These are phyloP conservation scores for Eremochloa ophiuroides DNA, from an alignment of 176 grass and related monocot species.

Conservation along the genomic window DNA sequence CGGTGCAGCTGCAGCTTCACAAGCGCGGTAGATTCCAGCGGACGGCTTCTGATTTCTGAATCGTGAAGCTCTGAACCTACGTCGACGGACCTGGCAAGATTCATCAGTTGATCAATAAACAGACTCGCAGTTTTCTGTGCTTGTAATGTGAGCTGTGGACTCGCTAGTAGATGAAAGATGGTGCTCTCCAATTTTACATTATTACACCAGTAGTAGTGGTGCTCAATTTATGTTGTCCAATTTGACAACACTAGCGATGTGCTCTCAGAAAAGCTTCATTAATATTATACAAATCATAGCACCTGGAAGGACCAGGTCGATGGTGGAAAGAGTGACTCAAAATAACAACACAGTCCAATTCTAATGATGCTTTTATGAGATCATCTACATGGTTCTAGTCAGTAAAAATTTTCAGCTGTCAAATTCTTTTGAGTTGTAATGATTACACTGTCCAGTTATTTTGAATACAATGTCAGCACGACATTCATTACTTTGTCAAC, in stretches of 20 bases:
- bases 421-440: not conserved
- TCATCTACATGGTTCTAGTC: too few relatives aligned
- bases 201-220: too few relatives aligned
- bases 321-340: not conserved
- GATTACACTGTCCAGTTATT: not conserved
- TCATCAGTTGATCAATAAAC: constrained; percentile 17
- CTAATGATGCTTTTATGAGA: too few relatives aligned
- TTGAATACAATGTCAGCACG: not conserved
- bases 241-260: not conserved
- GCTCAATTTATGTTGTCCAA: not conserved
- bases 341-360: too few relatives aligned
- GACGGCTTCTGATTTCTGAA: constrained; percentile 21
- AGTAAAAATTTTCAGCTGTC: not conserved
- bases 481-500: not conserved
- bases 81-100: too few relatives aligned
- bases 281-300: not conserved
- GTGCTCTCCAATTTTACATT: too few relatives aligned
- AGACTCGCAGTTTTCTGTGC: too few relatives aligned
- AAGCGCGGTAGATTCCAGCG: constrained; percentile 37
- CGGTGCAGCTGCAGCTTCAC: constrained; percentile 58
- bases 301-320: not conserved
- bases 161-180: too few relatives aligned
- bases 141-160: too few relatives aligned
- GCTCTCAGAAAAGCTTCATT: not conserved
- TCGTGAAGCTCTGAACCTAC: constrained; percentile 16